These are phyloP conservation scores for Delphinella strobiligena DNA, from an alignment of 2,329 filamentous ascomycete genomes.

Conservation along the genomic window DNA sequence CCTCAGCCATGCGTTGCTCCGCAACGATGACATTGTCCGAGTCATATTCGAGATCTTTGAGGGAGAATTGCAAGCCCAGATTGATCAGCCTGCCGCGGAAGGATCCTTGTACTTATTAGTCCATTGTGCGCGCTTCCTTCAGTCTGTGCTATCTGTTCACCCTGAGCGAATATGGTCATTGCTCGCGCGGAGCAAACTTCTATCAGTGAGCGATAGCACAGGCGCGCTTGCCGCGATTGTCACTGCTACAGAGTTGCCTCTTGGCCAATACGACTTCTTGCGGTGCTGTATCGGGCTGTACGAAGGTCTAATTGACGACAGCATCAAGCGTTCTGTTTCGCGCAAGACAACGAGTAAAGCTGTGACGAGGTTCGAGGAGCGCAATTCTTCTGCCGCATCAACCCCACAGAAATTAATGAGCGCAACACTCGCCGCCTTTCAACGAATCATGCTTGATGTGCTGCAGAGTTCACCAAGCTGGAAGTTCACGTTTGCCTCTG, in stretches of 20 bases:
- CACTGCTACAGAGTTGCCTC: conserved; percentile 68
- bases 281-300: conserved; percentile 63
- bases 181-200: conserved; percentile 65
- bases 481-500: conserved; percentile 60
- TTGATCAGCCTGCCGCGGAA: conserved; percentile 44
- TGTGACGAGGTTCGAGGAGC: conserved; percentile 34
- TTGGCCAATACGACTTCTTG: conserved; percentile 66
- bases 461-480: conserved; percentile 79
- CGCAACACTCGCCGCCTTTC: conserved; percentile 59
- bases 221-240: conserved; percentile 69
- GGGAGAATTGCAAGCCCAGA: conserved; percentile 40
- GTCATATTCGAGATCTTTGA: conserved; percentile 82
- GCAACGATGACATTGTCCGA: conserved; percentile 61
- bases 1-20: conserved; percentile 37
- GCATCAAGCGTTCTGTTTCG: conserved; percentile 55
- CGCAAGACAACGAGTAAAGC: conserved; percentile 47
- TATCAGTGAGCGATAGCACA: conserved; percentile 64
- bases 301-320: conserved; percentile 61
- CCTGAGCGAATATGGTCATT: conserved; percentile 86
- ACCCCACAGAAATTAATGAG: conserved; percentile 68
- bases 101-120: conserved; percentile 56
- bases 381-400: conserved; percentile 47
- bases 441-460: conserved; percentile 65
- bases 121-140: conserved; percentile 69
- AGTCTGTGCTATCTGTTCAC: conserved; percentile 56